Evolutionary conservation across 108 stramenopile species (phyloP), one percentile per base, ranked within the genome.

Genomic region (Cylindrotheca fusiformis): DNA sequence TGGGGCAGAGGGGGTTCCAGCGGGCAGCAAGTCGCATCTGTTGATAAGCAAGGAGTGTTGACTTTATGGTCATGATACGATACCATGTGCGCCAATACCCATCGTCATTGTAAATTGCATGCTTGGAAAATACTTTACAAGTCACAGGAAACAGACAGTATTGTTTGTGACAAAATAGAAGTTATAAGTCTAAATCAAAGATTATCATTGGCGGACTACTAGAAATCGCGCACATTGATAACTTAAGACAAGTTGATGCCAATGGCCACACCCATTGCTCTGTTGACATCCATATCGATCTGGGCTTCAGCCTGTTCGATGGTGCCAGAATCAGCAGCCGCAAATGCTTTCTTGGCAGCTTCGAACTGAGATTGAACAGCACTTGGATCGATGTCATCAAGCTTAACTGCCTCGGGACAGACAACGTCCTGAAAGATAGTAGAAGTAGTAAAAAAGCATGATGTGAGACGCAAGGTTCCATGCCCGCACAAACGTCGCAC

Each of bases 231-330:
- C 6, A 28, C 24, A n/a, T 18, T 56, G 25, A 30, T n/a, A 49
- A 47, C 36, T n/a, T 79, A 79, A 32, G 55, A 60, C 31, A 79
- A 58, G 48, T 61, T 75, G 22, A 93, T 58, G 57, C 97, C 97
- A 66, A 98, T 60, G 17, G 97, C 97, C 55, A 53, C 45, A 47
- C 85, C 95, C 97, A 98, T 96, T 22, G 96, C 88, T 71, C 71
- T 82, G 76, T 87, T 92, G 56, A 90, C 87, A 74, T 98, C 97
- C 82, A 97, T 91, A 41, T 92, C 95, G 66, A 98, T 96, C 75
- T 90, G 87, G 23, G 96, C 96, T 75, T 93, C 95, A 3, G 96
- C 97, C 55, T 89, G 75, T 48, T 93, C 97, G 14, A 82, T 60
- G 41, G 82, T 79, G 68, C 95, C 97, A 28, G 79, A 69, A 51